phyloP scores from a whole-genome alignment of 2,329 filamentous ascomycete species.

The Apiospora arundinis region DNA sequence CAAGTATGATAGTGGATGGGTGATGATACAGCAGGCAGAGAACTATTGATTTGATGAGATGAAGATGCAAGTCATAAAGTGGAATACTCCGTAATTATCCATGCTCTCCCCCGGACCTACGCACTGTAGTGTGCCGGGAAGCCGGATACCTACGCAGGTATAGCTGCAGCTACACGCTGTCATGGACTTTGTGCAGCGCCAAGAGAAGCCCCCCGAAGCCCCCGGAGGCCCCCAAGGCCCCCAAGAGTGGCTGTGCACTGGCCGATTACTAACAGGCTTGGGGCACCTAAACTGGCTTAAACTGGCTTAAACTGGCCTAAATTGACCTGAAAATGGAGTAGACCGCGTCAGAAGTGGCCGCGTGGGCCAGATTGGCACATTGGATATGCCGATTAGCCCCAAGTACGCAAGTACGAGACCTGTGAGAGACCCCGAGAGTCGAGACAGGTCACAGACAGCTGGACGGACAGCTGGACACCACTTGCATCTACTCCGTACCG shows the following conservation, averaged over 20 bases:
- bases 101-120: neutral
- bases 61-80: neutral
- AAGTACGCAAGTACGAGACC: too few species aligned
- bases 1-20: neutral
- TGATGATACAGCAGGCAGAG: neutral
- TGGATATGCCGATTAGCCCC: neutral
- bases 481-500: too few species aligned
- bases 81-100: neutral
- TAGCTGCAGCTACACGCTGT: neutral
- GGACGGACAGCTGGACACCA: neutral
- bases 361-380: neutral
- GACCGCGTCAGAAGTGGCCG: constrained; percentile 4
- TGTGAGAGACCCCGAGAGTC: too few species aligned
- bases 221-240: neutral
- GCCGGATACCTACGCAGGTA: neutral
- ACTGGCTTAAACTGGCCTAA: too few species aligned
- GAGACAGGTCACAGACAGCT: too few species aligned
- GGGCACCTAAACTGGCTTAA: neutral
- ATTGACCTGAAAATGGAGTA: neutral
- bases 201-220: neutral
- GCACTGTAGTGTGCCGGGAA: constrained; percentile 3
- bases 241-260: constrained; percentile 11
- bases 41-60: neutral
- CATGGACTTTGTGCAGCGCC: neutral
- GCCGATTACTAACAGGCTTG: constrained; percentile 1